Evolutionary conservation across 768 basidiomycete genomes (phyloP).

Genomic region (Suillus weaverae): DNA sequence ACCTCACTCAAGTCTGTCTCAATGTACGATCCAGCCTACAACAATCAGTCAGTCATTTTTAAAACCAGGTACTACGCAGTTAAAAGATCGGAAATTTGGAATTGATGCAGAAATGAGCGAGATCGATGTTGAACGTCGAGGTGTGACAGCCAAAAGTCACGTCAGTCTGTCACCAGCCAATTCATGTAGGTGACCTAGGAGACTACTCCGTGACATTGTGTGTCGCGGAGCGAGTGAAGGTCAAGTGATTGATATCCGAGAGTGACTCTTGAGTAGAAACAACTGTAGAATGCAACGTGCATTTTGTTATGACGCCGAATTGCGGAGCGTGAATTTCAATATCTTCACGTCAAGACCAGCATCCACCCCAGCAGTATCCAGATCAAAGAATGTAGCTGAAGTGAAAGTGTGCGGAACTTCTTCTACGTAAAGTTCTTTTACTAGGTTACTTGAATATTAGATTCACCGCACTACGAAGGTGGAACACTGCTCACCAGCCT

Average conservation of each 20-base stretch:
- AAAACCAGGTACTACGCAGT: no score
- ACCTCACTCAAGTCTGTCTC: not conserved
- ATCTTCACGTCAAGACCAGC: slow-evolving; percentile 42
- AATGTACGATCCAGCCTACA: not conserved
- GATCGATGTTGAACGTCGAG: not conserved
- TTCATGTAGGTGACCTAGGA: not conserved
- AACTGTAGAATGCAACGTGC: not conserved
- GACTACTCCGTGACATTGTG: not conserved
- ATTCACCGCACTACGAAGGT: slow-evolving; percentile 3
- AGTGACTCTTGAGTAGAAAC: not conserved
- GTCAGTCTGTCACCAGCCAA: not conserved
- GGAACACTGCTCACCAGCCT: slow-evolving; percentile 27
- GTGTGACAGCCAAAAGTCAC: not conserved
- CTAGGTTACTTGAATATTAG: slow-evolving; percentile 10
- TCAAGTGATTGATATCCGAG: not conserved
- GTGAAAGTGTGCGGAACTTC: slow-evolving; percentile 23
- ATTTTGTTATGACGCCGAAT: not conserved
- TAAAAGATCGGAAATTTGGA: no score
- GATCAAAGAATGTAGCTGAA: slow-evolving; percentile 17
- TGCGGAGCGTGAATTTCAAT: slow-evolving; percentile 37
- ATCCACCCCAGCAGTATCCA: slow-evolving; percentile 32
- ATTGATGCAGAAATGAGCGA: not conserved
- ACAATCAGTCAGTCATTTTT: not conserved
- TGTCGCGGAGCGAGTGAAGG: not conserved
- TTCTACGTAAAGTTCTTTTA: slow-evolving; percentile 26